Percentiles rank a stretch among this genome's conserved stretches.
Conservation (phyloP, 495 filamentous ascomycete species). For the Chaetomium tenue region DNA sequence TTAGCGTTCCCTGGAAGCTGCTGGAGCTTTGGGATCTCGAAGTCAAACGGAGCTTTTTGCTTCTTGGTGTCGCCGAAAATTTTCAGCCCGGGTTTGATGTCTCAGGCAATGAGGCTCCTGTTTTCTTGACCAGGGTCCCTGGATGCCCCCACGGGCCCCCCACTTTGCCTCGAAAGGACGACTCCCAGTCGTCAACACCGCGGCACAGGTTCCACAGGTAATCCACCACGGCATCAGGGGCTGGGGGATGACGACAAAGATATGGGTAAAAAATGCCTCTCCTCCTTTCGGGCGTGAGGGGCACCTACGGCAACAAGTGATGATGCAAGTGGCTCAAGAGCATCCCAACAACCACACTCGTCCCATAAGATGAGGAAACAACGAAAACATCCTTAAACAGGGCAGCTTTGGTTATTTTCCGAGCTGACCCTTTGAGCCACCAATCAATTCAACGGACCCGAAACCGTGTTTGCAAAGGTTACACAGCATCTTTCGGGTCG, state of each 20-base stretch:
- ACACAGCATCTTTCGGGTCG: conserved; percentile 8
- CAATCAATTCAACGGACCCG: not conserved
- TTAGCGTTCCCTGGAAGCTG: conserved; percentile 13
- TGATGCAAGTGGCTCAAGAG: not conserved
- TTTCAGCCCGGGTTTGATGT: conserved; percentile 36
- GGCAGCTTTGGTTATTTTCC: not conserved
- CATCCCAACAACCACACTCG: not conserved
- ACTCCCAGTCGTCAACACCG: conserved; percentile 22
- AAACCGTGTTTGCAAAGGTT: conserved; percentile 12
- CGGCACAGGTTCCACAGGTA: not conserved
- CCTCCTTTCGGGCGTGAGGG: conserved; percentile 1
- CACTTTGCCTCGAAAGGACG: conserved; percentile 25
- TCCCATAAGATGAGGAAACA: not conserved
- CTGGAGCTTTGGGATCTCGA: conserved; percentile 16
- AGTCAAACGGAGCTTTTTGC: conserved; percentile 18
- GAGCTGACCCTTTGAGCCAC: not conserved
- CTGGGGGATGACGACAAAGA: conserved; percentile 28
- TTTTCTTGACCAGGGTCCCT: conserved; percentile 9
- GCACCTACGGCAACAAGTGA: not conserved
- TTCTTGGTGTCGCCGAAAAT: conserved; percentile 31
- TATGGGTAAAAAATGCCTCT: conserved; percentile 32
- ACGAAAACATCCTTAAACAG: not conserved
- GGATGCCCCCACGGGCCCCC: conserved; percentile 26
- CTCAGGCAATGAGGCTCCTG: conserved; percentile 38
- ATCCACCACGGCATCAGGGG: conserved; percentile 21